These are phyloP conservation scores for Sanghuangporus baumii DNA, from an alignment of 1,284 basidiomycete genomes.

Conservation along the genomic window DNA sequence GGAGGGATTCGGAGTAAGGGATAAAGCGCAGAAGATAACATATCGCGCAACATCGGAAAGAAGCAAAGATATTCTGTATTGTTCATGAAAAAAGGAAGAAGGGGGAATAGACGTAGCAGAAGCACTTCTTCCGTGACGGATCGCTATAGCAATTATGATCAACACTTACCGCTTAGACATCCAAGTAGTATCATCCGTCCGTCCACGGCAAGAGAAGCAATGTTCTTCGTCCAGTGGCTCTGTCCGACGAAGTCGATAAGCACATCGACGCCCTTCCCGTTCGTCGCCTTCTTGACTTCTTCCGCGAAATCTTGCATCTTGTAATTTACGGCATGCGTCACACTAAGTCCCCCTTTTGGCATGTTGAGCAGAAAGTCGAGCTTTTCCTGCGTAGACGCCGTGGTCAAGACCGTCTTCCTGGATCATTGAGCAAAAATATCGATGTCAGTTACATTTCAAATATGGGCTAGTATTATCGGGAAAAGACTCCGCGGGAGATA, in stretches of 20 bases:
- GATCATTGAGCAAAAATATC: neutral
- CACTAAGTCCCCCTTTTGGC: slow-evolving; percentile 40
- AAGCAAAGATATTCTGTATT: neutral
- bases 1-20: neutral
- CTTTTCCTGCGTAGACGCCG: slow-evolving; percentile 84
- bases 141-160: neutral
- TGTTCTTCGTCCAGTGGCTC: slow-evolving; percentile 80
- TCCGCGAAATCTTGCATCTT: slow-evolving; percentile 76
- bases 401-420: slow-evolving; percentile 72
- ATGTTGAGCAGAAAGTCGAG: slow-evolving; percentile 69
- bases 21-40: neutral
- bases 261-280: slow-evolving; percentile 69
- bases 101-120: neutral
- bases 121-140: neutral
- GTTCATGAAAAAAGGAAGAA: neutral
- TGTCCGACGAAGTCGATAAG: slow-evolving; percentile 87
- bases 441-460: neutral
- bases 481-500: neutral
- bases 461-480: neutral
- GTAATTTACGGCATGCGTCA: slow-evolving; percentile 82
- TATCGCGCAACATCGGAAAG: neutral
- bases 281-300: slow-evolving; percentile 59
- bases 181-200: slow-evolving; percentile 73
- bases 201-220: slow-evolving; percentile 71
- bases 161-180: slow-evolving; percentile 58